Base-by-base conservation (phyloP, 2,329 filamentous ascomycete species). In the Stagonosporopsis cucurbitacearum region DNA sequence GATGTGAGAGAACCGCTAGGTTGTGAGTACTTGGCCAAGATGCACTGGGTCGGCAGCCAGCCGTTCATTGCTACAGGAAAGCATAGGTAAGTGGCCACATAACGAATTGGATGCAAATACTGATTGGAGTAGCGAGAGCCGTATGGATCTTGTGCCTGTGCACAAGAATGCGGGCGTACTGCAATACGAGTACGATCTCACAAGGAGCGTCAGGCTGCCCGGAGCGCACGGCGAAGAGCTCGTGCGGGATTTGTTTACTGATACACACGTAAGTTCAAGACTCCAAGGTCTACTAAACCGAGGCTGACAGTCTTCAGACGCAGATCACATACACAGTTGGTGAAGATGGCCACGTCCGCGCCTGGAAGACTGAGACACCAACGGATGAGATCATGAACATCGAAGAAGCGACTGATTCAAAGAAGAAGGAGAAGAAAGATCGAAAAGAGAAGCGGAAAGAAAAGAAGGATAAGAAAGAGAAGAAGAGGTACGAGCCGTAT, bases 21-120 rank as follows among this genome's bases (percentile, higher is more conserved):
- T 3, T 91, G 88, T 61, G 89, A 90, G 78, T 95, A 95, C 72
- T 82, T 92, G 2, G 86, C 88, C 17, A 86, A 88, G 66, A 80
- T 93, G 35, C 75, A 84, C 40, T 81, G 89, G 76, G 72, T 82
- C 22, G 84, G 86, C 35, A 83, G 82, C 3, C 84, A 85, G 0
- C 85, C 85, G 5, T 82, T 87, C 13, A 76, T 91, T 35, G 88
- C 86, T 2, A 83, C 82, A 1, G 88, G 88, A n/a, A 80, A 82
- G 33, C 87, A 89, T 65, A 87, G 88, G 87, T 88, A 78, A 72
- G 82, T 79, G 36, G 6, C 36, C 23, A 13, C 4, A 15, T 3
- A 12, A 2, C 17, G 5, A 9, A 2, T 3, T 13, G 22, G 11
- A 23, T 28, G 11, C 20, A 13, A 36, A 15, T 48, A 19, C 53